A percentile compares a stretch with the other conserved stretches of the same genome.
Evolutionary conservation across 768 basidiomycete species (phyloP).

Genomic region (Termitomyces sp.): DNA sequence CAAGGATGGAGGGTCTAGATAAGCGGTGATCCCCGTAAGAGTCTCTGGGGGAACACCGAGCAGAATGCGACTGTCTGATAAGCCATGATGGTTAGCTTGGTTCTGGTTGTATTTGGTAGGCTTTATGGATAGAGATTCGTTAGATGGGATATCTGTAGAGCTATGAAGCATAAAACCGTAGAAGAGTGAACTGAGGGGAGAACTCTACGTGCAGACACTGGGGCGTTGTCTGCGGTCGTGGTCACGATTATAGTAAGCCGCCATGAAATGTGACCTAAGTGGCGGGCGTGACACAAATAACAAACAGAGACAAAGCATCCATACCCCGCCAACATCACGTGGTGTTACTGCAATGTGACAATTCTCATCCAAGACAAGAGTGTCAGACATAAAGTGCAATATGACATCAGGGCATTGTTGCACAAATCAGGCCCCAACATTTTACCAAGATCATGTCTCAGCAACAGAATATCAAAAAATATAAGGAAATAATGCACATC

Average conservation of each 20-base stretch:
- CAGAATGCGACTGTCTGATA: conserved; percentile 26
- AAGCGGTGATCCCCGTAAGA: conserved; percentile 70
- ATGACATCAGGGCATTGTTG: background rate
- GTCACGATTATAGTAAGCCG: background rate
- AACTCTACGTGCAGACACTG: conserved; percentile 12
- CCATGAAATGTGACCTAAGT: too few relatives aligned
- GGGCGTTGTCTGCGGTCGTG: conserved; percentile 9
- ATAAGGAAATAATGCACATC: too few relatives aligned
- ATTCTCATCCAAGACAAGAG: background rate
- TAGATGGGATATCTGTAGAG: conserved; percentile 33
- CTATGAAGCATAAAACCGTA: conserved; percentile 66
- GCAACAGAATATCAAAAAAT: background rate
- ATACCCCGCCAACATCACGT: too few relatives aligned
- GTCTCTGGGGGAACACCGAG: conserved; percentile 62
- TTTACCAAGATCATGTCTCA: background rate
- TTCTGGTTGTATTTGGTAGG: conserved; percentile 20
- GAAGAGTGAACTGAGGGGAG: background rate
- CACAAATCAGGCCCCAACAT: background rate
- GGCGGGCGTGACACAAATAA: too few relatives aligned
- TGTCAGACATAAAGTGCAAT: background rate
- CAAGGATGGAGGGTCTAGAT: conserved; percentile 61
- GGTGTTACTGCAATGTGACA: background rate
- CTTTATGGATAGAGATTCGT: conserved; percentile 28
- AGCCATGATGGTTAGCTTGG: conserved; percentile 45
- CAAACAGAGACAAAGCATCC: too few relatives aligned